Evolutionary conservation across 1,139 yeast genomes (phyloP), one percentile per base, ranked within the genome.

Genomic region (Suhomyces coccinellae): DNA sequence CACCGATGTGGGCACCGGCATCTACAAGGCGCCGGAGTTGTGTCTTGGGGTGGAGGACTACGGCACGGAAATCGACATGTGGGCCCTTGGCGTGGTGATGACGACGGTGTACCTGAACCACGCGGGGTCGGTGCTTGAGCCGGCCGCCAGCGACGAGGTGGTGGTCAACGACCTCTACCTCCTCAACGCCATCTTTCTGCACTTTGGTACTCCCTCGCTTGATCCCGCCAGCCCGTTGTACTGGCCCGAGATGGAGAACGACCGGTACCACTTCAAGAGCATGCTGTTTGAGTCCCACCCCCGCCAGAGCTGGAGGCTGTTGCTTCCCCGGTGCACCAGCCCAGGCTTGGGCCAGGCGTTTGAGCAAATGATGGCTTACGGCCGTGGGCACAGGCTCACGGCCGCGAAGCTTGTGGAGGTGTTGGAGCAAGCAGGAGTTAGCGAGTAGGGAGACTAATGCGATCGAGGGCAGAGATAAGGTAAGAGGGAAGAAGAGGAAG

Each of bases 21-120:
- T 78, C 37, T 93, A 83, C 66, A 85, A 89, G 54, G 87, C 97
- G 0, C 95, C 97, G 0, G 98, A 93, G 58, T 68, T 88, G 40
- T 67, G 93, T 40, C 79, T 89, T 47, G 90, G 95, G 0, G 69
- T 80, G n/a, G 59, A 73, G 8, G 73, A 77, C 48, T 93, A 93
- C 61, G 67, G 78, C 2, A 63, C 61, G 34, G 82, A 77, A 36
- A 71, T 91, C 4, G 99, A 93, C 59, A 72, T 89, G 26, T 93
- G 98, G 98, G 71, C 88, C 0, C 59, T 85, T 15, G 95, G 93
- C 2, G 77, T 93, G 8, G 54, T 88, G 1, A 59, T 85, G 47
- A 80, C 87, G n/a, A 70, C 80, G 43, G 59, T 90, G 41, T 79
- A 77, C 52, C 80, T 86, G 34, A 45, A 49, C 0, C 63, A 76